Evolutionary conservation across 371 early-diverging fungal species (phyloP).

Genomic region (Saksenaea oblongispora): DNA sequence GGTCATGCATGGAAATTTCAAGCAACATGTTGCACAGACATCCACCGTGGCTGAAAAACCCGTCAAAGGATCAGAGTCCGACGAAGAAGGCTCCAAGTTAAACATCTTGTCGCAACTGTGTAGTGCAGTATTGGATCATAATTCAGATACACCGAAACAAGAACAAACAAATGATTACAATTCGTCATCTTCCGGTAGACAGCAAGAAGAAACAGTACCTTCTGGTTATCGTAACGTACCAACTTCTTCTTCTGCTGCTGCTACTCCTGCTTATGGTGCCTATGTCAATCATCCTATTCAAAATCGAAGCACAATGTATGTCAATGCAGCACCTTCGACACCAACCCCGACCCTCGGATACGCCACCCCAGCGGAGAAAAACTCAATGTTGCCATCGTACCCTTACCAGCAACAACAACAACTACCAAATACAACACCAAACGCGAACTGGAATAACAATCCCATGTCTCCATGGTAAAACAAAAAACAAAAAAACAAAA

Average conservation of each 20-base stretch:
- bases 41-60: slow-evolving; percentile 9
- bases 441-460: background rate
- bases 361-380: slow-evolving; percentile 16
- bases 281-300: background rate
- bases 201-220: background rate
- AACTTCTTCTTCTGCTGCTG: too few relatives aligned
- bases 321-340: background rate
- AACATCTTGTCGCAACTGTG: slow-evolving; percentile 49
- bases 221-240: background rate
- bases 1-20: slow-evolving; percentile 13
- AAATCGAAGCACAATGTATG: background rate
- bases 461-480: slow-evolving; percentile 1
- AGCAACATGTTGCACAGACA: slow-evolving; percentile 14
- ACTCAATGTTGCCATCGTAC: background rate
- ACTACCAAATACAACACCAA: background rate
- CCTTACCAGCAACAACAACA: slow-evolving; percentile 9
- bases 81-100: slow-evolving; percentile 50
- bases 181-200: too few relatives aligned
- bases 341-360: background rate
- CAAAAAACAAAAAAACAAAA: background rate
- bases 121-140: slow-evolving; percentile 43
- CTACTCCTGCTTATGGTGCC: background rate
- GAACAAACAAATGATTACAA: slow-evolving; percentile 1
- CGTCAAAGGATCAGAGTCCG: slow-evolving; percentile 27
- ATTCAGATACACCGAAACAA: slow-evolving; percentile 30